Evolutionary conservation across 2,329 filamentous ascomycete genomes (phyloP).

Genomic region (Rhytidhysteron rufulum): DNA sequence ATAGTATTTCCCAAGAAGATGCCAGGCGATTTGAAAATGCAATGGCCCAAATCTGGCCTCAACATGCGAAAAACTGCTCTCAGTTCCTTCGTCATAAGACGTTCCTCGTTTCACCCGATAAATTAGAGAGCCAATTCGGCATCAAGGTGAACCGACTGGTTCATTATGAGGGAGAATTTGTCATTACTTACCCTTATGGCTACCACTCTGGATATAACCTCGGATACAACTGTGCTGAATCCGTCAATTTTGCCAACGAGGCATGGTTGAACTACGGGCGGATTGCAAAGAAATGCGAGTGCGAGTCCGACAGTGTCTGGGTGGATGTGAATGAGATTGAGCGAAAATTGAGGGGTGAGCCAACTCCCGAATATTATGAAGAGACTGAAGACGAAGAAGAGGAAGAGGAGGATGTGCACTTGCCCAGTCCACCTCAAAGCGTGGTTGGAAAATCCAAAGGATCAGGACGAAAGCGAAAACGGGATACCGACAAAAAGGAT

Average conservation of each 20-base stretch:
- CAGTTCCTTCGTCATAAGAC: conserved; percentile 98
- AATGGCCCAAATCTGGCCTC: conserved; percentile 94
- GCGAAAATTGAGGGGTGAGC: conserved; percentile 84
- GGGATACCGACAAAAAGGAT: conserved; percentile 46
- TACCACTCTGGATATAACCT: conserved; percentile 98
- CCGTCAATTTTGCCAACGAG: conserved; percentile 95
- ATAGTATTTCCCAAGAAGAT: conserved; percentile 96
- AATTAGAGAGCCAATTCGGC: conserved; percentile 81
- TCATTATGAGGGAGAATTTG: conserved; percentile 94
- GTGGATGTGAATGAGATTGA: conserved; percentile 96
- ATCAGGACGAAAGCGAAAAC: conserved; percentile 69
- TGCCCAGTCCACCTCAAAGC: conserved; percentile 75
- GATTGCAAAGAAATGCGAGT: conserved; percentile 95
- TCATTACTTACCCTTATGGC: conserved; percentile 96
- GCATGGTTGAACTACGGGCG: conserved; percentile 93
- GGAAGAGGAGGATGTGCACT: conserved; percentile 53
- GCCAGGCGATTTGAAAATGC: conserved; percentile 87
- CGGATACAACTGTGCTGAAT: conserved; percentile 97
- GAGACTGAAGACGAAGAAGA: conserved; percentile 69
- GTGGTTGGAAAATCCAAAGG: conserved; percentile 67
- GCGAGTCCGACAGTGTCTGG: conserved; percentile 97
- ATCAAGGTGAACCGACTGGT: conserved; percentile 96
- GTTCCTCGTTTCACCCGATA: conserved; percentile 88
- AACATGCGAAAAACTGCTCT: conserved; percentile 89
- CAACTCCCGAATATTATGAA: conserved; percentile 74